Conservation (phyloP, 352 stramenopile species). For the Globisporangium parvum region DNA sequence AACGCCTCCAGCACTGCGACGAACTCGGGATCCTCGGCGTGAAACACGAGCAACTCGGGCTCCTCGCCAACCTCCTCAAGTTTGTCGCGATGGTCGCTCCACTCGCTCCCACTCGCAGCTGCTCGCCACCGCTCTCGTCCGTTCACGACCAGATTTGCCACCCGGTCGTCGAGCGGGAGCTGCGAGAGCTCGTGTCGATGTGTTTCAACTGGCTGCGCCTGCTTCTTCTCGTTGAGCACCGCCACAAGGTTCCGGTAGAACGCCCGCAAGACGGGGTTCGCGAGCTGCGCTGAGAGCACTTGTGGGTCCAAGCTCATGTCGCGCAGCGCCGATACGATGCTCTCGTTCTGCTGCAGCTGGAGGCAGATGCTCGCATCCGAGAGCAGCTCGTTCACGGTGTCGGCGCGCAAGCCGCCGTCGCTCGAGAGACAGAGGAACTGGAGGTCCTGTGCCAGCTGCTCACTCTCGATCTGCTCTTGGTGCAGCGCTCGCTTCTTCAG, state of each 20-base stretch:
- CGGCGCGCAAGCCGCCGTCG: constrained; percentile 23
- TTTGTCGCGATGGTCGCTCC: constrained; percentile 24
- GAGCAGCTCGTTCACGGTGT: constrained; percentile 47
- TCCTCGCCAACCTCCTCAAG: constrained; percentile 63
- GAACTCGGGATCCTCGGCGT: constrained; percentile 46
- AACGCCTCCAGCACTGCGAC: constrained; percentile 27
- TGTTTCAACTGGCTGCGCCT: not conserved
- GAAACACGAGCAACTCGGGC: constrained; percentile 61
- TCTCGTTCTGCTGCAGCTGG: constrained; percentile 31
- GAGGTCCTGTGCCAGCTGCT: constrained; percentile 36
- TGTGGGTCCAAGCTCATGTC: constrained; percentile 65
- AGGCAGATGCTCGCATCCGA: constrained; percentile 33
- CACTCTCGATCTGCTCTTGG: constrained; percentile 17
- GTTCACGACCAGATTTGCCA: constrained; percentile 19
- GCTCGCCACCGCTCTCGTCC: no score
- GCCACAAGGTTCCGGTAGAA: constrained; percentile 54
- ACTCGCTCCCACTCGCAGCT: constrained; percentile 9
- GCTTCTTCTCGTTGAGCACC: constrained; percentile 22
- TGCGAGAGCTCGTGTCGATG: not conserved
- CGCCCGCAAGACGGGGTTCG: constrained; percentile 28
- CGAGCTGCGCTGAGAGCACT: constrained; percentile 39
- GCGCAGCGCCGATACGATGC: constrained; percentile 43
- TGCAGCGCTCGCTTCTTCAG: constrained; percentile 21
- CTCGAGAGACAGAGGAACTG: constrained; percentile 29
- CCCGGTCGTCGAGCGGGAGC: constrained; percentile 30